Conservation (phyloP, 768 basidiomycete species). For the Pulveroboletus sp. region DNA sequence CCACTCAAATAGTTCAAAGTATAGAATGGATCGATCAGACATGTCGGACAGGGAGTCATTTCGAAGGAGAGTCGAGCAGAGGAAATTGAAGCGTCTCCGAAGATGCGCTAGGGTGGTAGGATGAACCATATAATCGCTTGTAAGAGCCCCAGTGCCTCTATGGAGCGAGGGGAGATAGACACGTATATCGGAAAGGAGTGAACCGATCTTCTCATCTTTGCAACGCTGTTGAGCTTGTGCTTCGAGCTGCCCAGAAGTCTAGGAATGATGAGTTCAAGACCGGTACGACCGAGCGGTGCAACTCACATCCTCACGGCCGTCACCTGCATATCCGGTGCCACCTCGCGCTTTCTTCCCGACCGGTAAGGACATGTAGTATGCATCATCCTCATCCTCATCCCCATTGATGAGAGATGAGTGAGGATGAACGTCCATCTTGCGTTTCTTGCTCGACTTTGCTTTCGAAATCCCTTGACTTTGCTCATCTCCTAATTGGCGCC, state of each 20-base stretch:
- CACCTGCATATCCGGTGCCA: constrained; percentile 86
- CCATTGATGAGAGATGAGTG: constrained; percentile 22
- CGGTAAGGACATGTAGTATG: constrained; percentile 38
- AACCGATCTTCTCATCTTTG: constrained; percentile 72
- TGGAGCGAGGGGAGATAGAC: constrained; percentile 79
- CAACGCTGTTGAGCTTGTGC: constrained; percentile 66
- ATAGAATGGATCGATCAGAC: constrained; percentile 81
- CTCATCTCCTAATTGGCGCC: constrained; percentile 31
- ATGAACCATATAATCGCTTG: constrained; percentile 90
- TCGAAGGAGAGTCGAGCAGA: constrained; percentile 78
- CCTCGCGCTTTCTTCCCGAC: constrained; percentile 66
- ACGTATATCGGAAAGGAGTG: constrained; percentile 66
- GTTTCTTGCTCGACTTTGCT: constrained; percentile 37
- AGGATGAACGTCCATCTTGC: constrained; percentile 33
- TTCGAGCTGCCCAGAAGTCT: constrained; percentile 79
- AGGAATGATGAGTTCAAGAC: constrained; percentile 4
- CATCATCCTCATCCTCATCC: constrained; percentile 54
- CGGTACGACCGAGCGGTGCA: not conserved
- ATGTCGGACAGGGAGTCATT: constrained; percentile 94
- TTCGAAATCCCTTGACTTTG: constrained; percentile 21
- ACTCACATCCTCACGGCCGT: constrained; percentile 79
- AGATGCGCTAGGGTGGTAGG: constrained; percentile 91
- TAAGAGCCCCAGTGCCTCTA: constrained; percentile 66
- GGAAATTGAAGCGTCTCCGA: constrained; percentile 82
- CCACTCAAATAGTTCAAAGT: constrained; percentile 90